These are phyloP conservation scores for Paramyrothecium sp. DNA, from an alignment of 2,329 filamentous ascomycete genomes.

Conservation along the genomic window DNA sequence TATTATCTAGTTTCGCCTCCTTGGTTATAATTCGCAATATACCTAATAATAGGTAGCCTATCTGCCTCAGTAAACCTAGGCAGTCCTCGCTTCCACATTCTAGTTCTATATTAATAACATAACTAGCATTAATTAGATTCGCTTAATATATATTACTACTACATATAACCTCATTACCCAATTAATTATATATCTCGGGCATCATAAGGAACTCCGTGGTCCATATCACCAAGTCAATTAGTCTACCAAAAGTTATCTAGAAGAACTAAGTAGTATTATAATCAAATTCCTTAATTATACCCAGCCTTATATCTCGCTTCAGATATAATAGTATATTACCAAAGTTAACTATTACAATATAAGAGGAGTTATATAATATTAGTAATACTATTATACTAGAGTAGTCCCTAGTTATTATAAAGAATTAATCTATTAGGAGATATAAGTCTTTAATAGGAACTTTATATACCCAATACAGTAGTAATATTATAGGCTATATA, in stretches of 20 bases:
- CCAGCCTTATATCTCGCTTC: neutral
- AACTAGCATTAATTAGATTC: neutral
- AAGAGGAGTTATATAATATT: neutral
- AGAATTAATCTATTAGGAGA: neutral
- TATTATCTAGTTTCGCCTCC: neutral
- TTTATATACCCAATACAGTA: neutral
- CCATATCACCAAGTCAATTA: neutral
- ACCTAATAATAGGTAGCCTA: conserved; percentile 1
- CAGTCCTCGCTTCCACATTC: neutral
- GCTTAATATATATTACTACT: neutral
- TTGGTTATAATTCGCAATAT: neutral
- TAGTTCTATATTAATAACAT: neutral
- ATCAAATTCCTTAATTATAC: conserved; percentile 4
- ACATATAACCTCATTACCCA: conserved; percentile 1
- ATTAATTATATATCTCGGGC: neutral
- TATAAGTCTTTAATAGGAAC: neutral
- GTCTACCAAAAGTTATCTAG: neutral
- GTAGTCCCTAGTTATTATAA: conserved; percentile 1
- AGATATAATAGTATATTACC: neutral
- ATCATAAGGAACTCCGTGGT: neutral
- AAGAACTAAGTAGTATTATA: neutral
- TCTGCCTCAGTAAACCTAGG: conserved; percentile 1
- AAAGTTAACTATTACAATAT: neutral
- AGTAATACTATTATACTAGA: neutral
- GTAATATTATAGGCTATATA: neutral